These are phyloP conservation scores for Sherardia arvensis DNA, from an alignment of 257 asterid species.

Conservation along the genomic window DNA sequence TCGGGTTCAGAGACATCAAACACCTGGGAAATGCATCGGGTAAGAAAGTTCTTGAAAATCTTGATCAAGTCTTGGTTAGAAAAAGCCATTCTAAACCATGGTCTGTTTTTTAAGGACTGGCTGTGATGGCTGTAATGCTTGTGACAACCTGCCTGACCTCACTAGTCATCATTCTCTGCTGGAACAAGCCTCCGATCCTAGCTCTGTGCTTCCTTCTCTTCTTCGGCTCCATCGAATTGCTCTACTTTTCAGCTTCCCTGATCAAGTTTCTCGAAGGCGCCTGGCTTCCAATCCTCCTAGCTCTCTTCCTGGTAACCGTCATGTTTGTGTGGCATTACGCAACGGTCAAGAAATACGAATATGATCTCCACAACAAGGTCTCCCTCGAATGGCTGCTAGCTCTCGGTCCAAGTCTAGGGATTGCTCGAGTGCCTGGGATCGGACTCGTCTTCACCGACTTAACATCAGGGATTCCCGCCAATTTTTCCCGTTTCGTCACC, in stretches of 20 bases:
- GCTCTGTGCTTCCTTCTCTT: conserved; percentile 72
- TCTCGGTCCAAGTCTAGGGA: conserved; percentile 94
- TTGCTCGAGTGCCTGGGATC: conserved; percentile 86
- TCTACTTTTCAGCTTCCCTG: conserved; percentile 85
- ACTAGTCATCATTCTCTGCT: conserved; percentile 76
- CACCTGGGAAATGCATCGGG: conserved; percentile 98
- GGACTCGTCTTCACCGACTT: conserved; percentile 88
- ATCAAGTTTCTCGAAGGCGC: conserved; percentile 95
- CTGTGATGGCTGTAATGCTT: conserved; percentile 95
- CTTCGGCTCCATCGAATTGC: conserved; percentile 79
- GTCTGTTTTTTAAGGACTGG: conserved; percentile 50
- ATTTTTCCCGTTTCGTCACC: conserved; percentile 86
- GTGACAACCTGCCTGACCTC: conserved; percentile 96
- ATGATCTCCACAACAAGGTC: conserved; percentile 90
- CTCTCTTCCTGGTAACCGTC: conserved; percentile 77
- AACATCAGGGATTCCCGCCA: conserved; percentile 92
- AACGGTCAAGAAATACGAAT: conserved; percentile 71
- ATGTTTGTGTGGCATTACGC: conserved; percentile 99
- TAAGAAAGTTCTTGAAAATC: conserved; percentile 28
- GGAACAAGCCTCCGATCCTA: conserved; percentile 80
- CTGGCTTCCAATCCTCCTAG: conserved; percentile 94
- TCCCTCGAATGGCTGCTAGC: conserved; percentile 87
- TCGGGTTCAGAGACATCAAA: conserved; percentile 83
- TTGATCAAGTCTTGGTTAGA: neutral
- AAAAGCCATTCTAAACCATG: neutral